Conservation (phyloP, 2,329 filamentous ascomycete genomes). For the Xylariaceae sp. region DNA sequence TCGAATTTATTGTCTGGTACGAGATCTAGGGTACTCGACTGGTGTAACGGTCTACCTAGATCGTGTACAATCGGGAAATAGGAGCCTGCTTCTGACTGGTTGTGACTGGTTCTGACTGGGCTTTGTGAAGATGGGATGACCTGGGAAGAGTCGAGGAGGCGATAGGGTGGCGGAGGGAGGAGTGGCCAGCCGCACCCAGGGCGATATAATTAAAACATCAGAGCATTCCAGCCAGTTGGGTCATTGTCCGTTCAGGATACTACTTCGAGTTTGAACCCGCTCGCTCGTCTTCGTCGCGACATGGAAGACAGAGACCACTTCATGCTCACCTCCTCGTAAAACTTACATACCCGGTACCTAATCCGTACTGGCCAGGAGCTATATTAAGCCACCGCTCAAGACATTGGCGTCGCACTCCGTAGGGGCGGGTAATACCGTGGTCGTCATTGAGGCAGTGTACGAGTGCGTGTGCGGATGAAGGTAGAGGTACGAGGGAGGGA, state of each 20-base stretch:
- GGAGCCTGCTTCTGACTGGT: no score
- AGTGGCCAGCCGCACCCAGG: not conserved
- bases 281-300: no score
- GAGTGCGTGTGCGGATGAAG: not conserved
- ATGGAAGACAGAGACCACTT: no score
- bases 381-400: not conserved
- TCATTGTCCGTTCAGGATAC: no score
- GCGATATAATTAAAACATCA: not conserved
- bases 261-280: no score
- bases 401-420: not conserved
- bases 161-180: not conserved
- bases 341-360: no score
- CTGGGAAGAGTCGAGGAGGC: not conserved
- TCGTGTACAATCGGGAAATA: not conserved
- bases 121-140: not conserved
- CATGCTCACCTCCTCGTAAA: no score
- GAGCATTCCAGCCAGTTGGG: not conserved
- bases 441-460: not conserved
- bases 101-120: not conserved
- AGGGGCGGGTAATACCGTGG: no score
- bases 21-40: slow-evolving; percentile 2
- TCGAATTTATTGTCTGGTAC: slow-evolving; percentile 1
- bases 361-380: not conserved
- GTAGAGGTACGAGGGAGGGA: no score
- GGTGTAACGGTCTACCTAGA: not conserved